Evolutionary conservation across 1,284 basidiomycete species (phyloP).

Genomic region (Leccinum glutinopallens): DNA sequence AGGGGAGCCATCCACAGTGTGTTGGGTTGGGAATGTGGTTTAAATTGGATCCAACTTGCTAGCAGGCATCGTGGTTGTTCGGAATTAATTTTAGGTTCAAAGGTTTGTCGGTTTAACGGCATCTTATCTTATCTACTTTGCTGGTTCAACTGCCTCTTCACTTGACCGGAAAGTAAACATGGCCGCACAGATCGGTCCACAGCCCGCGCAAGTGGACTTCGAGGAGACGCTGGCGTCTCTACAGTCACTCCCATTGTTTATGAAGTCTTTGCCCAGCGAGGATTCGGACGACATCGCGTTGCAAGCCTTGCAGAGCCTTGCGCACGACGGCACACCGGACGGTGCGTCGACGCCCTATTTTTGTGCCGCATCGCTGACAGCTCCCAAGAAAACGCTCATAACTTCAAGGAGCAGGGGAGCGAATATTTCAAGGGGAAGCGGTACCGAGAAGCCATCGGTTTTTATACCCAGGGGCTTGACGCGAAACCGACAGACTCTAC

Average conservation of each 20-base stretch:
- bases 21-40: neutral
- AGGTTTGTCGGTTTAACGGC: neutral
- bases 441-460: conserved; percentile 84
- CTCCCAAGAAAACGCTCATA: conserved; percentile 78
- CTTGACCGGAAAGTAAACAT: conserved; percentile 12
- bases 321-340: conserved; percentile 90
- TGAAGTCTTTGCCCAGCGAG: conserved; percentile 83
- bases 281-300: conserved; percentile 65
- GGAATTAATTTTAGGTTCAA: neutral
- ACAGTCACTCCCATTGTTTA: conserved; percentile 84
- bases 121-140: conserved; percentile 26
- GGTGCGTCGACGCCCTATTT: conserved; percentile 58
- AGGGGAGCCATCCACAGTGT: conserved; percentile 25
- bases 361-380: conserved; percentile 9
- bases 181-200: conserved; percentile 33
- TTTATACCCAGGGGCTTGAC: conserved; percentile 91
- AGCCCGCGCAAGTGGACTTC: conserved; percentile 40
- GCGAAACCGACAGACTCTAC: conserved; percentile 69
- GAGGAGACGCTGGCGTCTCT: conserved; percentile 52
- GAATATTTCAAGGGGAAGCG: conserved; percentile 89
- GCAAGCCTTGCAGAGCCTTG: conserved; percentile 84
- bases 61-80: neutral
- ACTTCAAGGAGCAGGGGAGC: conserved; percentile 96
- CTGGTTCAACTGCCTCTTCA: neutral
- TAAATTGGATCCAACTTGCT: conserved; percentile 2